Evolutionary conservation across 257 asterid genomes (phyloP).

Genomic region (Thymus mandschuricus): DNA sequence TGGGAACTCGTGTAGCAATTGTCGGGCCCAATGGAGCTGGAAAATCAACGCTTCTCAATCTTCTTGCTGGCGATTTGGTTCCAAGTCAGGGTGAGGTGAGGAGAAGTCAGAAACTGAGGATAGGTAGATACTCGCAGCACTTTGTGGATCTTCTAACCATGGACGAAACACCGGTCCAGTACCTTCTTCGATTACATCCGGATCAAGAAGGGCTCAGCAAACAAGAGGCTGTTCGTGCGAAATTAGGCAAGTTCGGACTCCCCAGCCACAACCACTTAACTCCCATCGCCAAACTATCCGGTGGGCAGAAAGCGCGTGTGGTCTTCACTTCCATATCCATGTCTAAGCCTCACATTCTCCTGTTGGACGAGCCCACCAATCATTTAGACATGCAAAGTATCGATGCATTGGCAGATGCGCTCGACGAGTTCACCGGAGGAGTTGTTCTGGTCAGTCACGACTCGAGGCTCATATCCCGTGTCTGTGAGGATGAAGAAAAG

Average conservation of each 20-base stretch:
- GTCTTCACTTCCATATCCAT: slow-evolving; percentile 76
- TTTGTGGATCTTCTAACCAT: slow-evolving; percentile 66
- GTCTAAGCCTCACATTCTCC: slow-evolving; percentile 71
- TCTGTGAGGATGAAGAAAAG: slow-evolving; percentile 62
- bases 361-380: slow-evolving; percentile 73
- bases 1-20: slow-evolving; percentile 83
- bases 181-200: slow-evolving; percentile 74
- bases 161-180: slow-evolving; percentile 73
- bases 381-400: slow-evolving; percentile 83
- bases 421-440: slow-evolving; percentile 72
- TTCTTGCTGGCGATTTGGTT: slow-evolving; percentile 67
- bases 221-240: slow-evolving; percentile 72
- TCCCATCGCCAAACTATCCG: slow-evolving; percentile 67
- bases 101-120: slow-evolving; percentile 65
- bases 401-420: slow-evolving; percentile 73
- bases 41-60: slow-evolving; percentile 71
- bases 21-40: slow-evolving; percentile 84
- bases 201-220: slow-evolving; percentile 72
- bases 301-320: slow-evolving; percentile 73
- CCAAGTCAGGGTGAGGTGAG: slow-evolving; percentile 68
- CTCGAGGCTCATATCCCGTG: slow-evolving; percentile 66
- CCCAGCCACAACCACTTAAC: slow-evolving; percentile 75
- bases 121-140: slow-evolving; percentile 78
- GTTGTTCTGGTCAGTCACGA: slow-evolving; percentile 76
- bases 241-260: slow-evolving; percentile 75